Percentiles rank a stretch among this genome's conserved stretches.
Evolutionary conservation across 305 asterid genomes (phyloP).

Genomic region (Salvia sclarea): DNA sequence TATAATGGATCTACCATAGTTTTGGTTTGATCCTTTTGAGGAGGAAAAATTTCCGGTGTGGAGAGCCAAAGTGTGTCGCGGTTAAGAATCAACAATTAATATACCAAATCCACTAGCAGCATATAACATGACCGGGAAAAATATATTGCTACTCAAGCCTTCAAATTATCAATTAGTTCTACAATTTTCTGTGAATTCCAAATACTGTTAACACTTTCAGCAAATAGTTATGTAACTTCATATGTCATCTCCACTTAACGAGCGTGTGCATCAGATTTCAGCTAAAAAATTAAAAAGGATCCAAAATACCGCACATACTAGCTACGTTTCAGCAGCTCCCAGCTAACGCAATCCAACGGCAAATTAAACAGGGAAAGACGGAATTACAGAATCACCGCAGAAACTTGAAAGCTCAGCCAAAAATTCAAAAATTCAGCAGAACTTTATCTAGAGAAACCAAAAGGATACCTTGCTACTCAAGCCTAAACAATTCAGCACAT

Average conservation of each 20-base stretch:
- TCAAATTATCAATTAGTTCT: too few species aligned
- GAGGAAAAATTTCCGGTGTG: constrained; percentile 58
- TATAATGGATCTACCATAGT: constrained; percentile 52
- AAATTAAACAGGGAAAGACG: neutral
- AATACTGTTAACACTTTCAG: too few species aligned
- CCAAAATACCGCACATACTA: too few species aligned
- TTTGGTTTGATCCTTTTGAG: constrained; percentile 64
- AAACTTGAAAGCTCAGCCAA: neutral
- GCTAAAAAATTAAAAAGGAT: too few species aligned
- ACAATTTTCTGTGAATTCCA: too few species aligned
- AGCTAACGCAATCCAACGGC: neutral
- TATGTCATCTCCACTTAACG: too few species aligned
- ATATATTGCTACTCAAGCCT: neutral
- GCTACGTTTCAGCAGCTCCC: neutral
- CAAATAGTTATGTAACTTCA: too few species aligned
- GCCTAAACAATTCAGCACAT: too few species aligned
- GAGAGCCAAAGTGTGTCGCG: constrained; percentile 65
- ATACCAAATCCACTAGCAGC: too few species aligned
- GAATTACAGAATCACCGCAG: neutral
- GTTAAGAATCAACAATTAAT: constrained; percentile 59
- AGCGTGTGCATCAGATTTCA: too few species aligned
- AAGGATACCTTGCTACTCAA: too few species aligned
- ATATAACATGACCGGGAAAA: neutral
- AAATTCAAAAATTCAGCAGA: neutral
- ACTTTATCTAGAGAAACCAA: neutral